Percentiles rank a stretch among this genome's conserved stretches.
Conservation (phyloP, 1,139 yeast species). For the Casaregolazyma lundiana region DNA sequence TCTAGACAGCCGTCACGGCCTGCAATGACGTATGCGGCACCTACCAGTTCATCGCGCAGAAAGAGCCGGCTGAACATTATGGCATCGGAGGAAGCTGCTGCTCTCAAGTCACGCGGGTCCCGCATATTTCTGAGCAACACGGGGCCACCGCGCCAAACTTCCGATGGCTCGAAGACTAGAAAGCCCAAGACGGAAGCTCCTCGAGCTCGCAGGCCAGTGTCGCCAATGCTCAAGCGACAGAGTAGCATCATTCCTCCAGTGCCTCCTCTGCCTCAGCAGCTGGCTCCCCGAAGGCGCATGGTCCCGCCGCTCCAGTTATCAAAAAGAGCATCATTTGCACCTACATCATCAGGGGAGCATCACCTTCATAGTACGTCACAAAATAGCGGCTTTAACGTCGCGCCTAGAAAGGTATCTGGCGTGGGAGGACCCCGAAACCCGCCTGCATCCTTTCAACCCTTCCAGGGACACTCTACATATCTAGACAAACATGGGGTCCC, state of each 20-base stretch:
- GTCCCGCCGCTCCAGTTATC: neutral
- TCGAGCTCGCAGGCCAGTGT: slow-evolving; percentile 1
- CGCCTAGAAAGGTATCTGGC: slow-evolving; percentile 8
- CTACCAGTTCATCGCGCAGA: neutral
- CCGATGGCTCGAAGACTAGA: neutral
- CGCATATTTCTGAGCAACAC: slow-evolving; percentile 24
- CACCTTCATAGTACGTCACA: neutral
- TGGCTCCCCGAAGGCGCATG: neutral
- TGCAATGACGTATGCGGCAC: neutral
- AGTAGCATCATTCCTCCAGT: slow-evolving; percentile 2
- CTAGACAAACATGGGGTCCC: neutral
- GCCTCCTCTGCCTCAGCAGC: neutral
- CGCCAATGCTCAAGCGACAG: neutral
- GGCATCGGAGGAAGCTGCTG: neutral
- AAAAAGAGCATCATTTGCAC: neutral
- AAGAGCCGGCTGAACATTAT: neutral
- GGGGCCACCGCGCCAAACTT: neutral
- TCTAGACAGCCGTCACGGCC: neutral
- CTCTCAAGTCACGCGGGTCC: slow-evolving; percentile 18
- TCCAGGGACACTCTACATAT: neutral
- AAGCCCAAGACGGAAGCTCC: neutral
- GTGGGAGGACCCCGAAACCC: slow-evolving; percentile 10
- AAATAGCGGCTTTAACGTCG: neutral
- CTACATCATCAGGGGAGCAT: neutral
- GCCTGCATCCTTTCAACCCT: slow-evolving; percentile 6